phyloP scores from a whole-genome alignment of 306 rosid species.

The Sophora flavescens region DNA sequence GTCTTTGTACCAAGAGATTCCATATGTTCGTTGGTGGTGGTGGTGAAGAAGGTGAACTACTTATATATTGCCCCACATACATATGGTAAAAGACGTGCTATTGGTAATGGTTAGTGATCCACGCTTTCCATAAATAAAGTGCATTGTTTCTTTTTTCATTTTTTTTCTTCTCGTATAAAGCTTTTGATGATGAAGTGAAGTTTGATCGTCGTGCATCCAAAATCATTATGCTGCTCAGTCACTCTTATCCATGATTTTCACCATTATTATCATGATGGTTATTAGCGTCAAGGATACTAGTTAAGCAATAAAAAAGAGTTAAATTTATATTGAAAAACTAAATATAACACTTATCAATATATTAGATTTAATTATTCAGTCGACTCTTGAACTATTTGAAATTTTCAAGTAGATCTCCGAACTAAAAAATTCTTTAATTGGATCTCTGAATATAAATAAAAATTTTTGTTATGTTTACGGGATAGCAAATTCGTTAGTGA shows the following conservation, averaged over 20 bases:
- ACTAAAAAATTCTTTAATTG: no score
- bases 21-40: constrained; percentile 16
- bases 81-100: neutral
- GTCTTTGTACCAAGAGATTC: neutral
- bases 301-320: no score
- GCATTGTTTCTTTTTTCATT: constrained; percentile 20
- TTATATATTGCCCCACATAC: constrained; percentile 3
- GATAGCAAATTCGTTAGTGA: no score
- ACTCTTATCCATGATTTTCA: constrained; percentile 28
- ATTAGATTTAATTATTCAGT: no score
- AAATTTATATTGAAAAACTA: no score
- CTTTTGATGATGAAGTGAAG: constrained; percentile 34
- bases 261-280: neutral
- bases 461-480: no score
- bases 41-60: neutral
- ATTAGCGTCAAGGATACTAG: neutral
- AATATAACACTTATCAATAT: no score
- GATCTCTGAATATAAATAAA: no score
- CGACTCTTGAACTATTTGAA: no score
- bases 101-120: constrained; percentile 17
- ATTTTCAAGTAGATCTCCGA: no score
- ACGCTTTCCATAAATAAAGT: constrained; percentile 33
- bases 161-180: neutral
- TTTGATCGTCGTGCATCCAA: constrained; percentile 29
- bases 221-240: constrained; percentile 39